Conservation (phyloP, 495 filamentous ascomycete species). For the Amniculicola lignicola region DNA sequence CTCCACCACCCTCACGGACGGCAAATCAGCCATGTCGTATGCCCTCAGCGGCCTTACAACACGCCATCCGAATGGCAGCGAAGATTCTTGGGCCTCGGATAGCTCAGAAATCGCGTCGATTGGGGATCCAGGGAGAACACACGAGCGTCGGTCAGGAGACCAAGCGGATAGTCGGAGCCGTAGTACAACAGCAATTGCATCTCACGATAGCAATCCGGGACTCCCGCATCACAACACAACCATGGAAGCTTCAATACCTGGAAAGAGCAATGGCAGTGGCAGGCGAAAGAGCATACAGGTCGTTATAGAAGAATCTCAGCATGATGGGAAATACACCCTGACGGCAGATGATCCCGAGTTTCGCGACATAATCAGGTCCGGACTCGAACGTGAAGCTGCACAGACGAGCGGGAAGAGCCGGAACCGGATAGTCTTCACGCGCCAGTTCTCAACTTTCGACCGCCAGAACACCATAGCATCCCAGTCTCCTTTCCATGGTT, state of each 20-base stretch:
- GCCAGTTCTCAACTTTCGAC: constrained; percentile 68
- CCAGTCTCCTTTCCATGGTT: constrained; percentile 66
- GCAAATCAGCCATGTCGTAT: constrained; percentile 15
- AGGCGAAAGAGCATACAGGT: constrained; percentile 46
- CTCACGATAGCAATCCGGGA: background rate
- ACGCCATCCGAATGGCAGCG: background rate
- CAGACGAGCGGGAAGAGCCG: constrained; percentile 43
- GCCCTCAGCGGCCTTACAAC: constrained; percentile 2
- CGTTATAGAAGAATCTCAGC: constrained; percentile 47
- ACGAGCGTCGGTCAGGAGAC: constrained; percentile 33
- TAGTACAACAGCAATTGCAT: constrained; percentile 2
- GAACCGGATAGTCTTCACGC: constrained; percentile 61
- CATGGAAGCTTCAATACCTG: background rate
- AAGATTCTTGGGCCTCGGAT: constrained; percentile 15
- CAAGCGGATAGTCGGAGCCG: constrained; percentile 14
- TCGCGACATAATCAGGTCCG: constrained; percentile 48
- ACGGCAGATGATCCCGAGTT: constrained; percentile 57
- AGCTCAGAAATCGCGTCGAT: background rate
- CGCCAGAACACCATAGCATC: constrained; percentile 56
- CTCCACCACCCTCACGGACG: constrained; percentile 2
- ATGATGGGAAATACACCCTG: constrained; percentile 51
- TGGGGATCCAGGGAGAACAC: constrained; percentile 39
- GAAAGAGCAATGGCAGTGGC: background rate
- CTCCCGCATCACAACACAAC: background rate
- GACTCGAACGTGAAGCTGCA: constrained; percentile 48